A percentile compares a stretch with the other conserved stretches of the same genome.
Evolutionary conservation across 2,329 filamentous ascomycete genomes (phyloP).

Genomic region (Aspergillus luchuensis): DNA sequence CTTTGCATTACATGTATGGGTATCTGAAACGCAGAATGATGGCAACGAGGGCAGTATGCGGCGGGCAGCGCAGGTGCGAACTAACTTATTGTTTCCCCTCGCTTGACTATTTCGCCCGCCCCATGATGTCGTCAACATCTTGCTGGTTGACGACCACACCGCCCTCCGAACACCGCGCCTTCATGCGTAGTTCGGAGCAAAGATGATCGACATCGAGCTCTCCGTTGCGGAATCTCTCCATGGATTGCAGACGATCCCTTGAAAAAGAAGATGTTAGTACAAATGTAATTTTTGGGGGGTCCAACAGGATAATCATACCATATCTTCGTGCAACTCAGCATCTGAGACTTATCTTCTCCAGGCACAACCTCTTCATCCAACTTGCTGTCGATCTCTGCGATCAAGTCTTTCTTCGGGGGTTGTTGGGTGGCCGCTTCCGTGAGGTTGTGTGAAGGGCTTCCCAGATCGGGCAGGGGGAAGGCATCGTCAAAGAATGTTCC

Average conservation of each 20-base stretch:
- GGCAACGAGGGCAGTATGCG: neutral
- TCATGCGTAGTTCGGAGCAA: slow-evolving; percentile 89
- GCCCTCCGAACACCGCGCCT: slow-evolving; percentile 87
- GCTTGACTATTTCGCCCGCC: slow-evolving; percentile 35
- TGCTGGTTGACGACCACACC: slow-evolving; percentile 87
- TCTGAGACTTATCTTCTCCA: slow-evolving; percentile 60
- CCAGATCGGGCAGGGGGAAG: slow-evolving; percentile 74
- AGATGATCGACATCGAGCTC: slow-evolving; percentile 93
- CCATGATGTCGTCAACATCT: slow-evolving; percentile 81
- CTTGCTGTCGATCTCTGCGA: slow-evolving; percentile 72
- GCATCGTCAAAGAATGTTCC: slow-evolving; percentile 75
- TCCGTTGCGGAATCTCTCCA: slow-evolving; percentile 82
- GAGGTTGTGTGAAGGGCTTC: slow-evolving; percentile 72
- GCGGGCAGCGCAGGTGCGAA: neutral
- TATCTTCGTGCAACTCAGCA: slow-evolving; percentile 85
- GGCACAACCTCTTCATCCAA: slow-evolving; percentile 69
- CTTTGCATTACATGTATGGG: slow-evolving; percentile 5
- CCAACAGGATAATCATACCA: slow-evolving; percentile 66
- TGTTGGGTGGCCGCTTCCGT: slow-evolving; percentile 36
- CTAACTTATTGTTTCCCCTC: neutral
- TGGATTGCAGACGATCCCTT: slow-evolving; percentile 88
- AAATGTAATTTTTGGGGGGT: neutral
- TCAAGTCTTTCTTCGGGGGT: slow-evolving; percentile 66
- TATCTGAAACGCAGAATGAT: slow-evolving; percentile 13
- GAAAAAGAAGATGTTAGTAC: slow-evolving; percentile 2